phyloP scores from a whole-genome alignment of 768 basidiomycete species.

The Tremella yokohamensis region DNA sequence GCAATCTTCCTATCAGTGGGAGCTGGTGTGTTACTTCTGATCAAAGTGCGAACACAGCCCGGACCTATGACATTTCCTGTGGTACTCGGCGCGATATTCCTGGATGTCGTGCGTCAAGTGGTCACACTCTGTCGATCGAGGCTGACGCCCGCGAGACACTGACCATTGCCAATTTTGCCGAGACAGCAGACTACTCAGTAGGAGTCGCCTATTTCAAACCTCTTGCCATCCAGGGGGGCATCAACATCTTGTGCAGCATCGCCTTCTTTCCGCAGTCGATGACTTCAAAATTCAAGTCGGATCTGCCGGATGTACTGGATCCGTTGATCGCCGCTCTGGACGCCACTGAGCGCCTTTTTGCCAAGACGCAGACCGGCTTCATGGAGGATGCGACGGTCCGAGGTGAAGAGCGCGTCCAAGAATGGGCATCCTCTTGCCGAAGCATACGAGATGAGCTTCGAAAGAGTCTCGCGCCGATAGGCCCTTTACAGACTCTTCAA shows the following conservation, averaged over 20 bases:
- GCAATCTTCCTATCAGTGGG: conserved; percentile 43
- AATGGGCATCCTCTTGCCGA: conserved; percentile 36
- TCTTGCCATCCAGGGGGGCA: conserved; percentile 43
- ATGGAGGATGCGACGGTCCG: not conserved
- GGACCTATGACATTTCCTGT: conserved; percentile 45
- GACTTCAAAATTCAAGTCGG: conserved; percentile 32
- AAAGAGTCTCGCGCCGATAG: conserved; percentile 32
- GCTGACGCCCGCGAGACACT: conserved; percentile 28
- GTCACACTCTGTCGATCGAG: not conserved
- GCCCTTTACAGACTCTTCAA: conserved; percentile 39
- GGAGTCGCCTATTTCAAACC: conserved; percentile 45
- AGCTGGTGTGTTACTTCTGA: conserved; percentile 39
- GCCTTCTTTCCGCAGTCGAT: conserved; percentile 48
- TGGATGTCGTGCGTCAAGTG: conserved; percentile 37
- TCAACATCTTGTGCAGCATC: conserved; percentile 34
- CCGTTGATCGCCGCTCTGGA: conserved; percentile 30
- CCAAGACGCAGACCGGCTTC: not conserved
- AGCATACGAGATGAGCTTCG: conserved; percentile 30
- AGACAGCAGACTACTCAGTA: conserved; percentile 28
- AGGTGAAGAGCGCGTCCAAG: conserved; percentile 16
- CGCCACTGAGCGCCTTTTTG: conserved; percentile 33
- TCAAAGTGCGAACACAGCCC: conserved; percentile 46
- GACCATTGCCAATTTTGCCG: conserved; percentile 35
- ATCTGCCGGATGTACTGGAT: conserved; percentile 32
- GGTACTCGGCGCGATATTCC: conserved; percentile 44